Base-by-base conservation (phyloP, 768 basidiomycete genomes). In the Boletus rubropictus region DNA sequence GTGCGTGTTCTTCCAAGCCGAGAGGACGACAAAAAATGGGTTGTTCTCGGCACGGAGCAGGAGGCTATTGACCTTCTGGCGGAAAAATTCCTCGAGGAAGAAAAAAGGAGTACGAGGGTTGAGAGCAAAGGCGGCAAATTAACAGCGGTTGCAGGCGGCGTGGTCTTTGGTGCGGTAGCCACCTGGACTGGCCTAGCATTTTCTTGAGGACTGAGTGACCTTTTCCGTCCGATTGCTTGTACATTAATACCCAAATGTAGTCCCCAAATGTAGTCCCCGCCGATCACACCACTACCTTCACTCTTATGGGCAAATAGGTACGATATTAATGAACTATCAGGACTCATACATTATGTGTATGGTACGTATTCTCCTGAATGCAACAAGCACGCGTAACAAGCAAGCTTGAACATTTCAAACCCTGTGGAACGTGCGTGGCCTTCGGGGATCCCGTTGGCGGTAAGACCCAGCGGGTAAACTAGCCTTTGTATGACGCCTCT, bases 111-210 rank as follows among this genome's bases (percentile, higher is more conserved):
- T 18, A 35, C 17, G 21, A 57, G 49, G 45, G 51, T 17, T 35
- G 46, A 61, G 53, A 46, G 53, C 12, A 52, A 39, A 2, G 53
- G 47, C 7, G 51, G 65, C 52, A 46, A 61, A 76, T 50, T 65
- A 63, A 70, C 65, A 39, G 73, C 72, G 37, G 75, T 71, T 41
- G 80, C 80, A 50, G 75, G 78, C 15, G 79, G 76, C 38, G 78
- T 73, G n/a, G 69, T 82, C 15, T 72, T 82, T 17, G 81, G 81
- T 33, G 81, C 77, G 33, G 77, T 80, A 7, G 79, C 79, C 34
- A 72, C 79, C 40, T 81, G 74, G 70, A 77, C 77, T 17, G 78
- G 79, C 14, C 69, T 82, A 43, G 81, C 81, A 27, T 68, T 69
- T 71, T 75, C 63, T 54, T 78, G 51, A 75, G 36, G 22, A 40